phyloP scores from a whole-genome alignment of 805 yeast species.

The Myxozyma mucilagina region DNA sequence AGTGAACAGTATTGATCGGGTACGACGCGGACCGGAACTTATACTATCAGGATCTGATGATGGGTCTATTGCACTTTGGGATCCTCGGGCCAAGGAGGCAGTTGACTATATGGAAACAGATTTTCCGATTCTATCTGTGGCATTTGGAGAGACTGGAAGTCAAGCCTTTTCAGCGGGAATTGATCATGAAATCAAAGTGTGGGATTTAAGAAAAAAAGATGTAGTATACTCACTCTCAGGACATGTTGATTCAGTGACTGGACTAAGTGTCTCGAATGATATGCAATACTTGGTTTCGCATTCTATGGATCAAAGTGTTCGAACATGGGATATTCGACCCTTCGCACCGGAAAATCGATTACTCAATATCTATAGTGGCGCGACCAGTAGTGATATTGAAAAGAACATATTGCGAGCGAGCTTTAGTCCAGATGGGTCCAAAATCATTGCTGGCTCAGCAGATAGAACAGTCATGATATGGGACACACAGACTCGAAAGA shows the following conservation, averaged over 20 bases:
- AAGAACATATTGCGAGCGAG: constrained; percentile 53
- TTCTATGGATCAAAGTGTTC: constrained; percentile 58
- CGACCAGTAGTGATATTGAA: constrained; percentile 50
- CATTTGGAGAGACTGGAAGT: constrained; percentile 44
- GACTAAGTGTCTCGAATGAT: constrained; percentile 52
- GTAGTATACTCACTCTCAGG: constrained; percentile 51
- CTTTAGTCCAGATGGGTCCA: constrained; percentile 45
- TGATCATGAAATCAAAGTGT: constrained; percentile 61
- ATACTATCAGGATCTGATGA: constrained; percentile 66
- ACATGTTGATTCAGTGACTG: constrained; percentile 55
- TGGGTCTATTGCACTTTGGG: constrained; percentile 65
- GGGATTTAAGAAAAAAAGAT: constrained; percentile 51
- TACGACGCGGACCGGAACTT: constrained; percentile 39
- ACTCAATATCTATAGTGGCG: constrained; percentile 55
- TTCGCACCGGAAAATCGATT: constrained; percentile 39
- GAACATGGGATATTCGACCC: constrained; percentile 56
- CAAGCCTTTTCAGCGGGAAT: constrained; percentile 62
- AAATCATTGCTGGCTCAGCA: constrained; percentile 58
- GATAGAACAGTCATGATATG: constrained; percentile 61
- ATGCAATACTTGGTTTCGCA: constrained; percentile 53
- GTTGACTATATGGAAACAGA: constrained; percentile 47
- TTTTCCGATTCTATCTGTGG: constrained; percentile 62
- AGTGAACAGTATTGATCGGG: constrained; percentile 56
- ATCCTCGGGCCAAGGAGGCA: constrained; percentile 53
- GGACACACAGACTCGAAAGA: constrained; percentile 55